phyloP scores from a whole-genome alignment of 768 basidiomycete species.

The Rhodocollybia butyracea region DNA sequence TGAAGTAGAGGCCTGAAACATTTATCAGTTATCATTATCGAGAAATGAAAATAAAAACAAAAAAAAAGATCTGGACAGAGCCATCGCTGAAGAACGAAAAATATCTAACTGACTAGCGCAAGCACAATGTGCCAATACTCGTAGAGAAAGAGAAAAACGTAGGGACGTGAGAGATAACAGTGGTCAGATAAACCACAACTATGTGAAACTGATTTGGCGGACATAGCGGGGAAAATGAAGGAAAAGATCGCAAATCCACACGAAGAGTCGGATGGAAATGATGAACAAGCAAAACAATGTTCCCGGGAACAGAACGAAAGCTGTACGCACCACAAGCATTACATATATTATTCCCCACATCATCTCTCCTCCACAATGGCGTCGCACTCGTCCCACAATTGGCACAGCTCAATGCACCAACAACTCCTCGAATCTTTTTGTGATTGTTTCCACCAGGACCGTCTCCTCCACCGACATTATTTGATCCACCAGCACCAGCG shows the following conservation, averaged over 20 bases:
- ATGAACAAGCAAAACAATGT: constrained; percentile 19
- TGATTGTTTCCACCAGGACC: background rate
- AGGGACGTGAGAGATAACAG: too few species aligned
- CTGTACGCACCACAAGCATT: constrained; percentile 94
- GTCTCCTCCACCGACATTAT: background rate
- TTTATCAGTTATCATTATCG: constrained; percentile 12
- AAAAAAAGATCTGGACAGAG: constrained; percentile 25
- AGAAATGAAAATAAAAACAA: constrained; percentile 16
- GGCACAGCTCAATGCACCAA: constrained; percentile 80
- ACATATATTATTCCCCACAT: constrained; percentile 90
- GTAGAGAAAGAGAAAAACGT: too few species aligned
- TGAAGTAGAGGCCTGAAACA: constrained; percentile 87
- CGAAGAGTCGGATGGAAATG: constrained; percentile 9
- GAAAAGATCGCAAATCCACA: background rate
- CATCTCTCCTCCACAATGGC: constrained; percentile 86
- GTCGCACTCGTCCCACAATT: constrained; percentile 90
- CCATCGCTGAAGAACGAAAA: too few species aligned
- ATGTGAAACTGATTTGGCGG: too few species aligned
- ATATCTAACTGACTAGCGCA: too few species aligned
- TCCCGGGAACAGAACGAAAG: constrained; percentile 19
- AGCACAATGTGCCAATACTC: too few species aligned
- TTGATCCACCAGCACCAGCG: background rate
- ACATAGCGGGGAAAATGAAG: too few species aligned
- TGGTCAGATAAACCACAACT: too few species aligned
- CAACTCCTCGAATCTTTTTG: constrained; percentile 23